These are phyloP conservation scores for Pythium apleroticum DNA, from an alignment of 352 stramenopile genomes.

Conservation along the genomic window DNA sequence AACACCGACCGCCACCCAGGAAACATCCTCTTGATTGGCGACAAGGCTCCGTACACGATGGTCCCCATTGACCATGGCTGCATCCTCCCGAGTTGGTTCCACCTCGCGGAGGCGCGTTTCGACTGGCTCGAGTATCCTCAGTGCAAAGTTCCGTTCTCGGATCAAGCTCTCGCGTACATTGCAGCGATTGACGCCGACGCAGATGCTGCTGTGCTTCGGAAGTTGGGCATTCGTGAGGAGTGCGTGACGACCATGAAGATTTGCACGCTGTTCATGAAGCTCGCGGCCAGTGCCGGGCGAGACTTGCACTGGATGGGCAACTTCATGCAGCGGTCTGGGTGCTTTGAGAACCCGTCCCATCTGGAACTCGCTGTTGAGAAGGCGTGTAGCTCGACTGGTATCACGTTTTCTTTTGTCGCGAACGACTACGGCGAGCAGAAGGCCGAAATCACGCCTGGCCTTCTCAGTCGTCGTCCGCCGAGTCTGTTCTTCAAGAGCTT, in stretches of 20 bases:
- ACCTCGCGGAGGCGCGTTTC: slow-evolving; percentile 75
- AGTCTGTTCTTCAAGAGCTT: slow-evolving; percentile 57
- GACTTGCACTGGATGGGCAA: slow-evolving; percentile 67
- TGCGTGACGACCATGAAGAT: slow-evolving; percentile 75
- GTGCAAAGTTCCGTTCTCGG: slow-evolving; percentile 54
- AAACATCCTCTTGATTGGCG: slow-evolving; percentile 77
- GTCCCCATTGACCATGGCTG: slow-evolving; percentile 76
- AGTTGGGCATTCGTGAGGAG: slow-evolving; percentile 67
- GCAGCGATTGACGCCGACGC: slow-evolving; percentile 45
- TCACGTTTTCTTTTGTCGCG: slow-evolving; percentile 54
- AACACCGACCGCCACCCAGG: slow-evolving; percentile 86
- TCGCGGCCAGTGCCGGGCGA: slow-evolving; percentile 44
- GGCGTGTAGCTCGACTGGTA: slow-evolving; percentile 41
- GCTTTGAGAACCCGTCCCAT: slow-evolving; percentile 63
- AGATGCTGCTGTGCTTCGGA: slow-evolving; percentile 50
- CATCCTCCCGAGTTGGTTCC: slow-evolving; percentile 79
- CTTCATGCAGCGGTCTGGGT: slow-evolving; percentile 67
- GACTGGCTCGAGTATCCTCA: slow-evolving; percentile 84
- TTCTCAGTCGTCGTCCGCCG: slow-evolving; percentile 71
- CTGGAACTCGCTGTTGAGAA: slow-evolving; percentile 50
- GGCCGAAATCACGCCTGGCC: slow-evolving; percentile 41
- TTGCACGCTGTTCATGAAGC: slow-evolving; percentile 69
- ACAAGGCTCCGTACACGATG: slow-evolving; percentile 79
- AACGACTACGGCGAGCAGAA: slow-evolving; percentile 69
- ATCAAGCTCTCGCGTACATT: slow-evolving; percentile 50